Conservation (phyloP, 495 filamentous ascomycete genomes). For the Penicillium subrubescens region DNA sequence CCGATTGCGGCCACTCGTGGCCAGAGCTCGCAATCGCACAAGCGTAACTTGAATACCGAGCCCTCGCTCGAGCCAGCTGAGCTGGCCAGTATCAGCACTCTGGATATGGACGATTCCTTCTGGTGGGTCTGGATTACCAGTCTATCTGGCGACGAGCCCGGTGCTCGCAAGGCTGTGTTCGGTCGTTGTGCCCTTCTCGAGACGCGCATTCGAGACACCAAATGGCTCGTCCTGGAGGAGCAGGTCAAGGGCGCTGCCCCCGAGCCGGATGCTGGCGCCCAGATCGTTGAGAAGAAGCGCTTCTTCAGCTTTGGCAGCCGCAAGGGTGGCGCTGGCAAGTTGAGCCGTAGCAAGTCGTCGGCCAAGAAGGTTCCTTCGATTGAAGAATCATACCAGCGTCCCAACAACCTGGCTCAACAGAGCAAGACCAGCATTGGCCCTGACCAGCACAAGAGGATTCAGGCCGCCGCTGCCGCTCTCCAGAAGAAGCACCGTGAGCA, state of each 20-base stretch:
- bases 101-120: conserved; percentile 93
- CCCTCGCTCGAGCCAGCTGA: conserved; percentile 82
- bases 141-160: conserved; percentile 85
- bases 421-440: conserved; percentile 90
- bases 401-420: conserved; percentile 52
- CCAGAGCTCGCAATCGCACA: conserved; percentile 87
- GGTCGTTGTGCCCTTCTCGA: conserved; percentile 92
- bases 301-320: conserved; percentile 84
- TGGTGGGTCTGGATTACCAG: conserved; percentile 99
- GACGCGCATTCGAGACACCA: conserved; percentile 75
- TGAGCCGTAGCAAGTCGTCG: conserved; percentile 70
- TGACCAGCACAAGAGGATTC: conserved; percentile 90
- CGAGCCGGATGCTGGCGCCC: conserved; percentile 79
- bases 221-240: conserved; percentile 95
- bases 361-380: conserved; percentile 50
- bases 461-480: conserved; percentile 81
- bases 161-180: conserved; percentile 85
- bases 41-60: conserved; percentile 63
- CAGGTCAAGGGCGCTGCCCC: conserved; percentile 92
- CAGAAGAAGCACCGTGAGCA: conserved; percentile 68
- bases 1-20: conserved; percentile 72
- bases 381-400: conserved; percentile 53
- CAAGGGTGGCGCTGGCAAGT: conserved; percentile 51
- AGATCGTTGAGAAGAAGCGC: conserved; percentile 91
- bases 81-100: conserved; percentile 81